phyloP scores from a whole-genome alignment of 2,329 filamentous ascomycete species.

The Fusarium dimerum region DNA sequence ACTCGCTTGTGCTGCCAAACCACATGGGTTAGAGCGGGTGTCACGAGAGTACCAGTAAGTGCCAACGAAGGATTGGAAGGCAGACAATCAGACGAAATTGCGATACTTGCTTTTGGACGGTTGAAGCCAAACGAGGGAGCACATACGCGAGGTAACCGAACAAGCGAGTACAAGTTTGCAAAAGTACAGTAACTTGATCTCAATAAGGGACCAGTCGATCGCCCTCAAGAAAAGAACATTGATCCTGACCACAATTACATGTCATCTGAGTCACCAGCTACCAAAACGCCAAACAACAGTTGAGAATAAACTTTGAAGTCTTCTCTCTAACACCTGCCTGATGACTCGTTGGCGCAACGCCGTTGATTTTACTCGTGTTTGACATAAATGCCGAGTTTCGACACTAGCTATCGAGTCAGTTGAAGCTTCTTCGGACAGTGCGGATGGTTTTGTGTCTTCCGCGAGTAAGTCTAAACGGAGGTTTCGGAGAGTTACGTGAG shows the following conservation, averaged over 20 bases:
- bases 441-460: neutral
- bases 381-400: neutral
- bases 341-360: constrained; percentile 3
- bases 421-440: neutral
- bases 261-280: too few relatives aligned
- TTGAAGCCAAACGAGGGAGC: neutral
- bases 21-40: neutral
- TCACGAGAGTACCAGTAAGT: neutral
- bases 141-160: neutral
- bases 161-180: neutral
- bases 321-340: constrained; percentile 2
- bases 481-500: neutral
- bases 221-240: too few relatives aligned
- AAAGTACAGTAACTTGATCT: neutral
- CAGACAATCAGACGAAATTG: neutral
- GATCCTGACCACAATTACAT: too few relatives aligned
- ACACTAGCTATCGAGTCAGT: neutral
- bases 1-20: neutral
- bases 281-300: too few relatives aligned
- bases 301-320: too few relatives aligned
- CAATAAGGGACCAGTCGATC: too few relatives aligned
- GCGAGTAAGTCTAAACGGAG: neutral
- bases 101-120: neutral
- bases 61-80: neutral
- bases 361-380: neutral